A percentile compares a stretch with the other conserved stretches of the same genome.
These are phyloP conservation scores for Skeletonema tropicum DNA, from an alignment of 108 stramenopile species.

Conservation along the genomic window DNA sequence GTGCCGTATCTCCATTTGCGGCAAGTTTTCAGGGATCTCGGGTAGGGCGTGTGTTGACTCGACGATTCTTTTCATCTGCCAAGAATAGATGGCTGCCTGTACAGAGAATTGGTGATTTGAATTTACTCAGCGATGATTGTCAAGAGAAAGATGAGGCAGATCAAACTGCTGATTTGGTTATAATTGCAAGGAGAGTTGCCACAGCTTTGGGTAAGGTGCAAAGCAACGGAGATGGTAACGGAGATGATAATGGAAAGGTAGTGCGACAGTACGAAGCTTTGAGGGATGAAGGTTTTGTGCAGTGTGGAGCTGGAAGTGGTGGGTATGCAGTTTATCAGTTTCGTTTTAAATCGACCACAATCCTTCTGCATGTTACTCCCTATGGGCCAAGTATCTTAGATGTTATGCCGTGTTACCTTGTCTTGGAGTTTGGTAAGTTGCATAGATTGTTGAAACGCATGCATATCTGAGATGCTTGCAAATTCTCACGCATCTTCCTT, in stretches of 20 bases:
- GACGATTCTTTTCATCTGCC: slow-evolving; percentile 39
- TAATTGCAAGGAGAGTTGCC: slow-evolving; percentile 60
- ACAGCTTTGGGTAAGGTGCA: slow-evolving; percentile 61
- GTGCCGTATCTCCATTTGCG: slow-evolving; percentile 56
- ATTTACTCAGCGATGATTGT: slow-evolving; percentile 61
- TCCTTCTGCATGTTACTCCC: slow-evolving; percentile 68
- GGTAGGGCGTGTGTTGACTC: slow-evolving; percentile 65
- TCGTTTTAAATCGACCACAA: slow-evolving; percentile 10
- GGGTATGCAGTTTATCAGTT: slow-evolving; percentile 67
- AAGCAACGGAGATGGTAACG: slow-evolving; percentile 21
- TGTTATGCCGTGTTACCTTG: slow-evolving; percentile 68
- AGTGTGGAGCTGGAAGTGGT: slow-evolving; percentile 52
- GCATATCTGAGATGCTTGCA: neutral
- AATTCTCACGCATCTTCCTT: neutral
- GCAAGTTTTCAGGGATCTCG: too few species aligned
- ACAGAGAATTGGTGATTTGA: slow-evolving; percentile 53
- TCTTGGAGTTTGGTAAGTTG: slow-evolving; percentile 51
- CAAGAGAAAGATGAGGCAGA: slow-evolving; percentile 64
- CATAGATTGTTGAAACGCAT: neutral
- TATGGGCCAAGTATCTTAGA: slow-evolving; percentile 74
- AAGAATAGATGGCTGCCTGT: slow-evolving; percentile 70
- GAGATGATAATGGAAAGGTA: slow-evolving; percentile 6
- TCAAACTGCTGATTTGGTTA: slow-evolving; percentile 54
- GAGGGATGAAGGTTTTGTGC: slow-evolving; percentile 32
- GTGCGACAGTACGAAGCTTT: slow-evolving; percentile 40